These are phyloP conservation scores for Chenopodium suecicum DNA, from an alignment of 148 eudicot species.

Conservation along the genomic window DNA sequence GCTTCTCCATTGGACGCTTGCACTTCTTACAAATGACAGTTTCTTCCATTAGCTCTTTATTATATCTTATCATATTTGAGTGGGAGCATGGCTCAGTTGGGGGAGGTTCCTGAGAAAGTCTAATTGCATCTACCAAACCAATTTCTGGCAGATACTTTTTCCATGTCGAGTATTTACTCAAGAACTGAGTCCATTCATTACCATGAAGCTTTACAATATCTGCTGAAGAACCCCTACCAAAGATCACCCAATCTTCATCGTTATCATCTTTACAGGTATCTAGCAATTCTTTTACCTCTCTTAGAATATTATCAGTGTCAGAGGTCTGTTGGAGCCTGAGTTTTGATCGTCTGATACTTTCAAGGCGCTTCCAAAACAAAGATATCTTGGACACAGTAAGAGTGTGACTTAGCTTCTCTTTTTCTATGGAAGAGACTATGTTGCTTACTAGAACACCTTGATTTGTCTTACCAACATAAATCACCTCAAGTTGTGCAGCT, in stretches of 20 bases:
- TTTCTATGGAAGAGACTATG: slow-evolving; percentile 35
- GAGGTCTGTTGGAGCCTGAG: slow-evolving; percentile 23
- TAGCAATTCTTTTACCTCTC: slow-evolving; percentile 36
- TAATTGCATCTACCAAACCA: slow-evolving; percentile 57
- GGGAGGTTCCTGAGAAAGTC: slow-evolving; percentile 33
- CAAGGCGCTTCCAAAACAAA: slow-evolving; percentile 60
- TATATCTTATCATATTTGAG: slow-evolving; percentile 32
- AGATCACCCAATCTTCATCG: slow-evolving; percentile 50
- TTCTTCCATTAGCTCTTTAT: slow-evolving; percentile 37
- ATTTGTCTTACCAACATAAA: slow-evolving; percentile 48
- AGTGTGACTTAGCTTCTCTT: slow-evolving; percentile 35
- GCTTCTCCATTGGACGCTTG: slow-evolving; percentile 43
- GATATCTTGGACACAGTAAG: slow-evolving; percentile 37
- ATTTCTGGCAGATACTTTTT: slow-evolving; percentile 32
- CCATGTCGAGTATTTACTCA: slow-evolving; percentile 35
- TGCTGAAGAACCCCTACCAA: slow-evolving; percentile 44
- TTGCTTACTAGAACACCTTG: slow-evolving; percentile 27
- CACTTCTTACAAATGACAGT: slow-evolving; percentile 43
- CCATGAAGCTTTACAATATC: slow-evolving; percentile 44
- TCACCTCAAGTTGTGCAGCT: slow-evolving; percentile 45
- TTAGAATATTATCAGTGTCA: slow-evolving; percentile 32
- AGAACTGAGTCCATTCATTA: slow-evolving; percentile 25
- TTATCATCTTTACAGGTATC: slow-evolving; percentile 20
- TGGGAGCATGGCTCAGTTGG: slow-evolving; percentile 41
- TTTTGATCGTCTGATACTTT: slow-evolving; percentile 53